phyloP scores from a whole-genome alignment of 208 protist species.

The Herpetomonas samuelpessoai region DNA sequence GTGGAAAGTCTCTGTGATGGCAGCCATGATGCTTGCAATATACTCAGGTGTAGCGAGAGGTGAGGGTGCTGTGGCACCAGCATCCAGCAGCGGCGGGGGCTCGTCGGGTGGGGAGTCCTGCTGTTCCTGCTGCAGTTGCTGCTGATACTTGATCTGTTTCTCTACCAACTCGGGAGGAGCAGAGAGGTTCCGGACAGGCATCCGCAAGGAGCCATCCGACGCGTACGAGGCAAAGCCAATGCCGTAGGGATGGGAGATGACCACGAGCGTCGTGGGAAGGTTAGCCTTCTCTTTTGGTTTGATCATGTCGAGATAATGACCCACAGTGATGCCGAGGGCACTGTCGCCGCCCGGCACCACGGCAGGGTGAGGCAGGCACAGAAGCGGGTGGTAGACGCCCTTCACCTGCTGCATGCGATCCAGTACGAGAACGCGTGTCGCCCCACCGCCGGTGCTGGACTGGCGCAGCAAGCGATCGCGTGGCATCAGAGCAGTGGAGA shows the following conservation, averaged over 20 bases:
- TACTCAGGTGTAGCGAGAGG: constrained; percentile 1
- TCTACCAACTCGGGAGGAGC: constrained; percentile 2
- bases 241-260: constrained; percentile 44
- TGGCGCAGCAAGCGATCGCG: constrained; percentile 74
- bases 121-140: background rate
- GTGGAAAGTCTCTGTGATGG: constrained; percentile 15
- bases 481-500: constrained; percentile 38
- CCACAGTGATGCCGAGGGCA: constrained; percentile 57
- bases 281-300: background rate
- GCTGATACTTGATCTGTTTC: constrained; percentile 3
- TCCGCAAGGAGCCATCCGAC: constrained; percentile 18
- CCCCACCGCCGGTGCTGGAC: constrained; percentile 45
- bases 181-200: constrained; percentile 31
- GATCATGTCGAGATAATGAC: constrained; percentile 38
- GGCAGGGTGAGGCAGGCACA: constrained; percentile 70
- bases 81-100: background rate
- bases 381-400: constrained; percentile 67
- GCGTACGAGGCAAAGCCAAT: constrained; percentile 27
- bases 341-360: constrained; percentile 25
- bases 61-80: background rate
- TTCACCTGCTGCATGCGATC: constrained; percentile 76
- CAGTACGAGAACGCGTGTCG: constrained; percentile 76
- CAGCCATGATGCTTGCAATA: constrained; percentile 6
- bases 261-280: constrained; percentile 16
- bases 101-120: constrained; percentile 1